Conservation (phyloP, 257 asterid species). For the Solanum medicagineum region DNA sequence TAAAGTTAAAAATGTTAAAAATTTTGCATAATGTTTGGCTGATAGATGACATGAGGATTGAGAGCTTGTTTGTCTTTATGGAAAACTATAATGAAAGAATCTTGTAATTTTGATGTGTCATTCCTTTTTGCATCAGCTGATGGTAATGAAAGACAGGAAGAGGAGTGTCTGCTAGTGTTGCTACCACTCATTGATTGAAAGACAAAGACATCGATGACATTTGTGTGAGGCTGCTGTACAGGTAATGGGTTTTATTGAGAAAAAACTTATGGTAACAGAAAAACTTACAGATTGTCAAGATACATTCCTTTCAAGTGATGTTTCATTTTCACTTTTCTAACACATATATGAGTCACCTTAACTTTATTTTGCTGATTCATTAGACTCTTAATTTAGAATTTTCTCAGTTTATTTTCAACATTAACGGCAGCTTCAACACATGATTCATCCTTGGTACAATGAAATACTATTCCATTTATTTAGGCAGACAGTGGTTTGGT, state of each 20-base stretch:
- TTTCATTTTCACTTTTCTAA: background rate
- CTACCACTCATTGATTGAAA: background rate
- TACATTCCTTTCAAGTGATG: background rate
- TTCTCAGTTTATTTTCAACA: slow-evolving; percentile 2
- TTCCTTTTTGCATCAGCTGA: background rate
- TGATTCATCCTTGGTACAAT: background rate
- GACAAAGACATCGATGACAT: background rate
- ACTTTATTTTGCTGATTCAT: background rate
- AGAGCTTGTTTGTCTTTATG: background rate
- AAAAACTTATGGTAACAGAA: background rate
- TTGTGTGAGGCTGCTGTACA: background rate
- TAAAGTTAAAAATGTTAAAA: background rate
- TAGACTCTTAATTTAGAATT: background rate
- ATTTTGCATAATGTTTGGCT: background rate
- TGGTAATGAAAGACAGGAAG: background rate
- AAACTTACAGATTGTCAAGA: background rate
- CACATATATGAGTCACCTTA: background rate
- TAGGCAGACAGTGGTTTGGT: background rate
- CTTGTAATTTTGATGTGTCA: background rate
- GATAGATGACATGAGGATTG: background rate
- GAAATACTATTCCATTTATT: background rate
- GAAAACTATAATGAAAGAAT: background rate
- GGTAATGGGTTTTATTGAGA: background rate
- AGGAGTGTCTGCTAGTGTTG: background rate
- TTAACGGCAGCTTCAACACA: slow-evolving; percentile 1